Evolutionary conservation across 305 asterid genomes (phyloP), one percentile per base, ranked within the genome.

Genomic region (Fraxinus sp.): DNA sequence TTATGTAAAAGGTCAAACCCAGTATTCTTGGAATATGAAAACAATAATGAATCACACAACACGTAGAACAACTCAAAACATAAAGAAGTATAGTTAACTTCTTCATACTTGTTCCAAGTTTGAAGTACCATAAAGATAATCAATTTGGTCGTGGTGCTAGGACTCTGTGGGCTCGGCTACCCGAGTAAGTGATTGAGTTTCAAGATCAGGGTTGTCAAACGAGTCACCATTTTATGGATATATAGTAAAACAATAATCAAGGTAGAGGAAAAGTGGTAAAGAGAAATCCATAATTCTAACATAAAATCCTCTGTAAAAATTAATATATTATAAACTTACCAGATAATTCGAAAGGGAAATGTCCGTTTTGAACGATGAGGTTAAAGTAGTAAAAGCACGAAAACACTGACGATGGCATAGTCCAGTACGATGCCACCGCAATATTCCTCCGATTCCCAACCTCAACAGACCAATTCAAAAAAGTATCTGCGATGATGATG

Each of bases 381-480:
- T 91, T 85, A 88, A 87, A 87, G 86, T 91, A 89, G 86, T 90
- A 84, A 85, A 90, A 88, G 0, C 85, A 13, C 0, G 91, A 79
- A 81, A 90, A 92, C 0, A 89, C 92, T 0, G 87, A 73, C 3
- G 91, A 91, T 16, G 95, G 90, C 93, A 91, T 91, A 35, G 94
- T 78, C 97, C 94, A 92, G 32, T 89, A 71, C 13, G 91, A 89
- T 7, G 97, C 97, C 79, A 90, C 93, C 79, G 93, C 92, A 80
- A 92, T 89, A 82, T 84, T 85, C 85, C 89, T 86, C 86, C 90
- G 85, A 10, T 83, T 81, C 10, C 90, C 97, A 1, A 89, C 39
- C 11, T 89, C 93, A 4, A 89, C 80, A 2, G 91, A 91, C 97
- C 97, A 92, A 7, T 75, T 41, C 80, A 92, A 4, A 35, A 90